Base-by-base conservation (phyloP, 2,329 filamentous ascomycete species). In the Dryadomyces quercivorus region DNA sequence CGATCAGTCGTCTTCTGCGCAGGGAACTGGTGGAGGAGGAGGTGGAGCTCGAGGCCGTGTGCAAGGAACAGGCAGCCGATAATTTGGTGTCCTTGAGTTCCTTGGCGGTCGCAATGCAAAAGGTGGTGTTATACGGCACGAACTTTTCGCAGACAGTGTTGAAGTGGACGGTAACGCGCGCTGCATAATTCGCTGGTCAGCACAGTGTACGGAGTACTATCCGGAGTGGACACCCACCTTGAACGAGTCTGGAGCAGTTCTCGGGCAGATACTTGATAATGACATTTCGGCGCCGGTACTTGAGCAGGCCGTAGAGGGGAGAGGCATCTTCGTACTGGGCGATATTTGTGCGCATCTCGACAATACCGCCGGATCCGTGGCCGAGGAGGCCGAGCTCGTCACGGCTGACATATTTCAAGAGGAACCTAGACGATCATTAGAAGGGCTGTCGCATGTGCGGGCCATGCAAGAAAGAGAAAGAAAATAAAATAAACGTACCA, bases 211-310 rank as follows among this genome's bases (percentile, higher is more conserved):
- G 13, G 9, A 15, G 12, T 15, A 8, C 4, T 16, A 57, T 50
- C 53, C 26, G 54, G 50, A 45, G 45, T 38, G 53, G 31, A 56
- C 55, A 67, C 81, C 62, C 70, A 95, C 93, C 93, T 86, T 95
- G 88, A 53, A 98, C 75, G 54, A 98, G 75, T 63, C 93, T 81
- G 59, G 93, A 97, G 60, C 91, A 92, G 57, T 85, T 88, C 57
- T 95, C 88, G 1, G 92, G 93, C 58, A 95, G 78, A 67, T 93
- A 95, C 72, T 93, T 96, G 68, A 98, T 80, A 57, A 98, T 72
- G 50, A 97, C 86, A 69, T 90, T 96, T 66, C 90, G 82, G 65
- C 91, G 83, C 55, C 92, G 79, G 69, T 96, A 97, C 63, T 88
- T 84, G 61, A 98, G 72, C 66, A 96, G 89, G 53, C 93, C 93